Percentiles rank a stretch among this genome's conserved stretches.
Conservation (phyloP, 306 rosid genomes). For the Carpinus viminea region DNA sequence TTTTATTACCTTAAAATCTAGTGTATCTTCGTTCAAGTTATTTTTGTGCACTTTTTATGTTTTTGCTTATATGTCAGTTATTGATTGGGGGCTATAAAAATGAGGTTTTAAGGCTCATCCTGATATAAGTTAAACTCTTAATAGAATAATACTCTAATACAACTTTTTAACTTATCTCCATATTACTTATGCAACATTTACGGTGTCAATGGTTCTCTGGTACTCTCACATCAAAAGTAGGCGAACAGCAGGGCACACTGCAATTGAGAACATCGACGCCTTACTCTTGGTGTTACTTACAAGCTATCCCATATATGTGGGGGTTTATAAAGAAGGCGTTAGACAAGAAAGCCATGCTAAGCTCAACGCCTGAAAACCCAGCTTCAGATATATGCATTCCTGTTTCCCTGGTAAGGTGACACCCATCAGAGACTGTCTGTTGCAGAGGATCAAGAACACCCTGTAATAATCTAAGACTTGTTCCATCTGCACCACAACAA, state of each 20-base stretch:
- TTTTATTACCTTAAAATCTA: no score
- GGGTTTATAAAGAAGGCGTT: slow-evolving; percentile 57
- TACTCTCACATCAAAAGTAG: slow-evolving; percentile 7
- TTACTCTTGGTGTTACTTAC: slow-evolving; percentile 35
- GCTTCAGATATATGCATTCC: slow-evolving; percentile 52
- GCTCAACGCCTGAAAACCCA: slow-evolving; percentile 66
- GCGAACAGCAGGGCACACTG: not conserved
- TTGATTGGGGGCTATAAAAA: no score
- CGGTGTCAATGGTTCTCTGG: no score
- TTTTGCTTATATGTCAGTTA: no score
- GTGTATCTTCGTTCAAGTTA: no score
- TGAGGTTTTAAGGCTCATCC: no score
- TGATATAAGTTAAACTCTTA: no score
- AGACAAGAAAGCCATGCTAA: slow-evolving; percentile 47
- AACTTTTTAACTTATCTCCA: not conserved
- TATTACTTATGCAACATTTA: not conserved
- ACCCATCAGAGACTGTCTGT: slow-evolving; percentile 67
- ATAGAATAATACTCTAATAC: no score
- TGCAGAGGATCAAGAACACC: slow-evolving; percentile 73
- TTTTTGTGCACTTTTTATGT: no score
- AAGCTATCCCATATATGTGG: slow-evolving; percentile 69
- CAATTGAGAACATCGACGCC: slow-evolving; percentile 15
- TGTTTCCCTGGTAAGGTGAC: slow-evolving; percentile 76
- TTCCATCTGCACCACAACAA: slow-evolving; percentile 59
- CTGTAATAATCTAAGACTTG: slow-evolving; percentile 56